phyloP scores from a whole-genome alignment of 768 basidiomycete species.

The Agrocybe pediades region DNA sequence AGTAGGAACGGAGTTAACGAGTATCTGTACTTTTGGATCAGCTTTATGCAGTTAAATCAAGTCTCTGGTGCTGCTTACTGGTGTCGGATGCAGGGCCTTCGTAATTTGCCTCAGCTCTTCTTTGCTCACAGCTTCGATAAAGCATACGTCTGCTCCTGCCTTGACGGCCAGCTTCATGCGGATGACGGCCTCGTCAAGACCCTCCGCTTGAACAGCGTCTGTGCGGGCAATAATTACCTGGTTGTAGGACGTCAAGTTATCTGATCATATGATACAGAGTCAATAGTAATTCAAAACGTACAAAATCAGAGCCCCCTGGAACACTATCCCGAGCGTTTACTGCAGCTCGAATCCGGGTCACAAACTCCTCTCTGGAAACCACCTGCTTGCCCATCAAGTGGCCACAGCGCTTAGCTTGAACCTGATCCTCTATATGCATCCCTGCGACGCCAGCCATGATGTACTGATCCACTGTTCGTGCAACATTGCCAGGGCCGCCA shows the following conservation, averaged over 20 bases:
- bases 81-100: conserved; percentile 74
- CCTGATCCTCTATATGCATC: conserved; percentile 81
- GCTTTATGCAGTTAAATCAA: background rate
- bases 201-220: conserved; percentile 77
- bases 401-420: conserved; percentile 81
- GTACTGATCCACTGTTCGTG: conserved; percentile 73
- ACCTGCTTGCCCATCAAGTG: conserved; percentile 83
- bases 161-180: conserved; percentile 74
- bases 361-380: conserved; percentile 76
- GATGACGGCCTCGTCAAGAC: conserved; percentile 74
- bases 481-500: conserved; percentile 73
- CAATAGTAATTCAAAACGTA: too few species aligned
- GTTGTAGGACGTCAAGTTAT: background rate
- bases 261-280: background rate
- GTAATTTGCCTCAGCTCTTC: too few species aligned
- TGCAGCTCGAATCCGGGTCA: conserved; percentile 78
- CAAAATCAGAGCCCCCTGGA: conserved; percentile 76
- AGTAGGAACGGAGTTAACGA: conserved; percentile 80
- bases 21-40: conserved; percentile 38
- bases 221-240: conserved; percentile 77
- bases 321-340: conserved; percentile 77
- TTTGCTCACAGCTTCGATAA: conserved; percentile 79
- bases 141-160: conserved; percentile 79
- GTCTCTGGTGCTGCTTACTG: conserved; percentile 38
- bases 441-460: conserved; percentile 69